Conservation (phyloP, 2,329 filamentous ascomycete species). For the Curvularia spicifera region DNA sequence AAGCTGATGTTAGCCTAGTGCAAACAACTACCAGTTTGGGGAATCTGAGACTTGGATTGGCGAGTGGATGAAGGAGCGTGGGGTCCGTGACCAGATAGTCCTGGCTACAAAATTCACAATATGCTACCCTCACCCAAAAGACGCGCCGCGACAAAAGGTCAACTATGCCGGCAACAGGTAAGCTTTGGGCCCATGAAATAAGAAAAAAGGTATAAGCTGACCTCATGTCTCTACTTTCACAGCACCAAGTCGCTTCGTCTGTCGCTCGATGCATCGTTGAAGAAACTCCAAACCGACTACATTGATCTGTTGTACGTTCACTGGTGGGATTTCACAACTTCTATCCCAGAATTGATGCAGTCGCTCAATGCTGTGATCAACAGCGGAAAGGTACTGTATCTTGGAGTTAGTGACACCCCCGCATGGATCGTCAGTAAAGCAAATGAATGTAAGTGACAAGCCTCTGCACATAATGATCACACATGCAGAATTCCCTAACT, state of each 20-base stretch:
- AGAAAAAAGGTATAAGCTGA: not conserved
- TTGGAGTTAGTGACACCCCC: slow-evolving; percentile 49
- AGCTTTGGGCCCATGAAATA: no score
- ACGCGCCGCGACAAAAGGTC: slow-evolving; percentile 34
- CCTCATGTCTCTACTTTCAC: not conserved
- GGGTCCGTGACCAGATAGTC: slow-evolving; percentile 59
- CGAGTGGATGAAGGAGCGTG: slow-evolving; percentile 58
- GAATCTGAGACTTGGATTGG: slow-evolving; percentile 58
- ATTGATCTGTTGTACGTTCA: slow-evolving; percentile 52
- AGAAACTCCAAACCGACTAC: slow-evolving; percentile 52
- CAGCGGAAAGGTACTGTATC: slow-evolving; percentile 49
- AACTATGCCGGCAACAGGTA: slow-evolving; percentile 54
- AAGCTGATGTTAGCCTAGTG: slow-evolving; percentile 32
- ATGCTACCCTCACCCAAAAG: slow-evolving; percentile 31
- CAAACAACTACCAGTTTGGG: slow-evolving; percentile 57
- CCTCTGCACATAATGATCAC: not conserved
- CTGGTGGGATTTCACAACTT: slow-evolving; percentile 51
- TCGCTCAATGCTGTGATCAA: slow-evolving; percentile 45
- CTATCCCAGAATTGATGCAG: slow-evolving; percentile 50
- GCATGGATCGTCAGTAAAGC: slow-evolving; percentile 55
- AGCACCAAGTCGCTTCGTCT: slow-evolving; percentile 48
- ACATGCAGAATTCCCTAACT: slow-evolving; percentile 1
- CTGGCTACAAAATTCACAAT: slow-evolving; percentile 62
- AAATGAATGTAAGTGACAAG: slow-evolving; percentile 50
- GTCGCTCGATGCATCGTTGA: slow-evolving; percentile 49